phyloP scores from a whole-genome alignment of 768 basidiomycete genomes.

The Boletus reticuloceps region DNA sequence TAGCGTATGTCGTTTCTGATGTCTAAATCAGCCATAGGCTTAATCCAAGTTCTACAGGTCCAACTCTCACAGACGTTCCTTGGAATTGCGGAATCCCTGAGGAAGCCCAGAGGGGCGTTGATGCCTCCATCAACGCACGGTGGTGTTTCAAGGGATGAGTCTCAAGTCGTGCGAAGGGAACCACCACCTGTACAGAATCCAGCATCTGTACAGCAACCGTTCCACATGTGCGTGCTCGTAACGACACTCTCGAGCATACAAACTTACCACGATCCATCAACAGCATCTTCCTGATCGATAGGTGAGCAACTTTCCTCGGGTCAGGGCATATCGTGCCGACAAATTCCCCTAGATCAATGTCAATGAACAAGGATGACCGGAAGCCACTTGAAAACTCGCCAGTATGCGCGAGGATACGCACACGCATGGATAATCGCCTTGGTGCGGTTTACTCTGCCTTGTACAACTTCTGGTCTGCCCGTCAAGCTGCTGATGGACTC shows the following conservation, averaged over 20 bases:
- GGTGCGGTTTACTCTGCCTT: conserved; percentile 57
- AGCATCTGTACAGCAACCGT: conserved; percentile 34
- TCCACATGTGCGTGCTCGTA: conserved; percentile 50
- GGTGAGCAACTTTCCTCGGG: background rate
- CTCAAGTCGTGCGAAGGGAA: conserved; percentile 52
- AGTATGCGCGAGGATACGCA: conserved; percentile 28
- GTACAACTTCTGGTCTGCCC: conserved; percentile 53
- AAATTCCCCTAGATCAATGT: conserved; percentile 40
- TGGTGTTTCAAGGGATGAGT: conserved; percentile 59
- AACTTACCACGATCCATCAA: background rate
- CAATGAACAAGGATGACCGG: conserved; percentile 44
- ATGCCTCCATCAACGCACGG: conserved; percentile 34
- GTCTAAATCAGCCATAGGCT: background rate
- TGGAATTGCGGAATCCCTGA: conserved; percentile 53
- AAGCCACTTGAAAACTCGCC: conserved; percentile 40
- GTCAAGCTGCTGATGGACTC: conserved; percentile 35
- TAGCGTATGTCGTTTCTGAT: conserved; percentile 34
- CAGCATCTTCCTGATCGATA: conserved; percentile 23
- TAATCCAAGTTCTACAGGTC: conserved; percentile 33
- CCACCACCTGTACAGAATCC: conserved; percentile 51
- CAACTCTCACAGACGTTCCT: conserved; percentile 54
- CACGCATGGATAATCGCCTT: conserved; percentile 44
- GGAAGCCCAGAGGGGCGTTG: conserved; percentile 49
- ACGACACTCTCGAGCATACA: background rate
- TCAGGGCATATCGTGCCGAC: background rate